Base-by-base conservation (phyloP, 805 yeast species). In the Candida michaelii region DNA sequence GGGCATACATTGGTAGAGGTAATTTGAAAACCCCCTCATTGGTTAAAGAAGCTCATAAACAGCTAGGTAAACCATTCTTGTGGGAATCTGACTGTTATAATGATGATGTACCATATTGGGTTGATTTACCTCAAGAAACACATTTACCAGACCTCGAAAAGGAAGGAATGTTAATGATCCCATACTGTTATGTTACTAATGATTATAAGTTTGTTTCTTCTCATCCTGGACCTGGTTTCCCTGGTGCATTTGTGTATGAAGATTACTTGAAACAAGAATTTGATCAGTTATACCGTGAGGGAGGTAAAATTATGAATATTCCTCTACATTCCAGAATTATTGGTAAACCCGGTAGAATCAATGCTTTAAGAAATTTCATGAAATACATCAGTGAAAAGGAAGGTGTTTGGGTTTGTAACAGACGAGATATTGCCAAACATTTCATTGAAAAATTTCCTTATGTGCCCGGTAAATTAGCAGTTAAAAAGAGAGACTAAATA, bases 61-160 rank as follows among this genome's bases (percentile, higher is more conserved):
- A 64, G 36, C 40, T 57, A 27, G 60, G 59, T 12, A 47, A 53
- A 11, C 65, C 65, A 17, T 52, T 65, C 13, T 36, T 55, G 23
- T 66, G 65, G 61, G 52, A 58, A 42, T 59, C 64, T 12, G 71
- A 66, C 41, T 56, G 59, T 30, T 66, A 62, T 42, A 59, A 54
- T 23, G 71, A 66, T 43, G 71, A 66, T 49, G 46, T 64, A 15
- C 71, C 71, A 15, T 62, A 47, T 41, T 66, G 69, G 69, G 50
- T 47, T n/a, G 62, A 61, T 24, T 50, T 55, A 13, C 65, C 66
- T 15, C 47, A 43, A 24, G 49, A 46, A 23, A 43, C 39, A 25
- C 42, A 36, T 11, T 27, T 46, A 17, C 44, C 47, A 23, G 42
- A 46, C 23, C 48, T 54, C 13, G 58, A 59, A 39, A 48, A 49